A percentile compares a stretch with the other conserved stretches of the same genome.
phyloP scores from a whole-genome alignment of 108 stramenopile genomes.

The Hondaea fermentalgiana region DNA sequence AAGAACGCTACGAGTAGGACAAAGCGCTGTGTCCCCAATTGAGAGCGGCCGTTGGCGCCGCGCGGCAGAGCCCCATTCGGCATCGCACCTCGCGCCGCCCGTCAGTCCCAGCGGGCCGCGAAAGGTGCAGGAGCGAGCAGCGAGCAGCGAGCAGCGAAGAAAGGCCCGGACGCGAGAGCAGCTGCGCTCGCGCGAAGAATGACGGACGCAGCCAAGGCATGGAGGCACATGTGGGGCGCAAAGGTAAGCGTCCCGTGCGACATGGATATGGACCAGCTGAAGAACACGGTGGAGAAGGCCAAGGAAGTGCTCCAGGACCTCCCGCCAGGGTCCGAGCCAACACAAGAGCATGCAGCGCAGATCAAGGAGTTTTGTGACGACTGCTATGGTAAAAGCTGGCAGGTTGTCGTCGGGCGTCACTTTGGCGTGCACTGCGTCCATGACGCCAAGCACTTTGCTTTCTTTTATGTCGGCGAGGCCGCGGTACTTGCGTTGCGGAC shows the following conservation, averaged over 20 bases:
- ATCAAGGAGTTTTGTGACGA: not conserved
- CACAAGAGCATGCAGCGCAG: not conserved
- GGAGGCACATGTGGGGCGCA: slow-evolving; percentile 15
- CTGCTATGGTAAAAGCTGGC: not conserved
- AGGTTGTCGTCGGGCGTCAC: slow-evolving; percentile 4
- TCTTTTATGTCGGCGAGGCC: slow-evolving; percentile 15
- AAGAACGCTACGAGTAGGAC: no score
- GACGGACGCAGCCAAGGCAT: not conserved
- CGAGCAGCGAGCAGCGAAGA: no score
- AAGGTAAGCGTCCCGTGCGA: slow-evolving; percentile 17
- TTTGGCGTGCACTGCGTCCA: slow-evolving; percentile 1
- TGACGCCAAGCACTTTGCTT: slow-evolving; percentile 7
- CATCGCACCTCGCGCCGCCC: no score
- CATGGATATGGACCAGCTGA: slow-evolving; percentile 12
- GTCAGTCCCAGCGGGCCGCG: no score
- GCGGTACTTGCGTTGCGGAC: not conserved
- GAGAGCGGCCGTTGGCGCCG: no score
- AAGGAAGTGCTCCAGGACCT: slow-evolving; percentile 12
- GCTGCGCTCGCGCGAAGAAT: not conserved
- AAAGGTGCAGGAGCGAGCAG: no score
- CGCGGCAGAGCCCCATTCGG: no score
- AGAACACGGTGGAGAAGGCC: not conserved
- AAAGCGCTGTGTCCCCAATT: no score
- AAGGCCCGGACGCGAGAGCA: no score
- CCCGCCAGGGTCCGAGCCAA: not conserved